Base-by-base conservation (phyloP, 257 asterid genomes). In the Nicotiana knightiana region DNA sequence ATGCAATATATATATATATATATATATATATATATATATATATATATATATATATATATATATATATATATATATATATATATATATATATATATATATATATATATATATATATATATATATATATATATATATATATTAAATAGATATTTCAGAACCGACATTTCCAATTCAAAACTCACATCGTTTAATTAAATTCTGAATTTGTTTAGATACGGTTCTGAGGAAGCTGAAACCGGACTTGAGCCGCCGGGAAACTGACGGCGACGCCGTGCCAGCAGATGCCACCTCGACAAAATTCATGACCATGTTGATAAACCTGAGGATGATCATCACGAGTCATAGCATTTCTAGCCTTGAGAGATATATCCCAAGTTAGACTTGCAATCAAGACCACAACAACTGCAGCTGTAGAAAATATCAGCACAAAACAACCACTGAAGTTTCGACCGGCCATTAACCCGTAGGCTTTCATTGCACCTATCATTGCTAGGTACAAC, bases 241-340 rank as follows among this genome's bases (percentile, higher is more conserved):
- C 93, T 88, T 95, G 97, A 83, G 98, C 88, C 67, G 97, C 97
- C 64, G 98, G 97, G 18, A 95, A 90, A 53, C 91, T 95, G 81
- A 94, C 97, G 59, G 97, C 97, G 46, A 95, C 98, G 70, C 98
- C 98, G 87, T 95, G 98, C 98, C 98, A 95, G 85, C 98, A 95
- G 85, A 95, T 95, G 62, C 98, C 99, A 46, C 98, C 99, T 61
- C 97, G 91, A 88, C 99, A 95, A 92, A 92, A 89, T 65, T 90
- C 95, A 80, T 94, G 94, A 32, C 80, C 85, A 82, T 86, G 85
- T 9, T 84, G 92, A 82, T 57, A 55, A 7, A 6, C 9, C 6
- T 54, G 70, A 28, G 48, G 6, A 61, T 16, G 55, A 12, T 35
- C 80, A 55, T 37, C 75, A 4, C 88, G 81, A 6, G 83, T 70